These are phyloP conservation scores for Heterobasidion annosum DNA, from an alignment of 1,284 basidiomycete genomes.

Conservation along the genomic window DNA sequence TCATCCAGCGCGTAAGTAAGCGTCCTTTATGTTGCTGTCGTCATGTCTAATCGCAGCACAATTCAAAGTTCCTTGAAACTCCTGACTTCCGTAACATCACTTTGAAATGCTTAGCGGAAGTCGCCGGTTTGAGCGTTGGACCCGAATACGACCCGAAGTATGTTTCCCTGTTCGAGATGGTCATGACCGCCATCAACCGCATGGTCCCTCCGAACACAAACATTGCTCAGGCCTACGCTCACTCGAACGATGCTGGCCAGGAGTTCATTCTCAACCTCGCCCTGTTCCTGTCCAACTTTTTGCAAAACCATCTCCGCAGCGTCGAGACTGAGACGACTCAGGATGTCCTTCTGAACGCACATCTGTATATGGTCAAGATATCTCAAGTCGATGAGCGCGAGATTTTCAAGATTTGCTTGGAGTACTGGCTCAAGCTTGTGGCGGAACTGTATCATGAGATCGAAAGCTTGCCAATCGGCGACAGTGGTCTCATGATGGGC, in stretches of 20 bases:
- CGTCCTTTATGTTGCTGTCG: constrained; percentile 12
- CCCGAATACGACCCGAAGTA: constrained; percentile 99
- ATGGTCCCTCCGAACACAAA: constrained; percentile 98
- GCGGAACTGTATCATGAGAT: constrained; percentile 98
- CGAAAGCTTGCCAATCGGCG: constrained; percentile 85
- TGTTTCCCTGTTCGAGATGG: constrained; percentile 95
- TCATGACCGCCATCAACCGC: constrained; percentile 94
- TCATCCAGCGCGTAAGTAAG: constrained; percentile 72
- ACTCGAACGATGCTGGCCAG: constrained; percentile 89
- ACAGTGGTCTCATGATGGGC: constrained; percentile 90
- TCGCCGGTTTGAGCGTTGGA: constrained; percentile 90
- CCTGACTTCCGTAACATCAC: constrained; percentile 98
- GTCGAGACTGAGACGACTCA: constrained; percentile 91
- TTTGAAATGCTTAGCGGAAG: constrained; percentile 96
- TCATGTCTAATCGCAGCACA: constrained; percentile 1
- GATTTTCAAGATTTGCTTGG: constrained; percentile 98
- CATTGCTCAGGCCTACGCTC: constrained; percentile 88
- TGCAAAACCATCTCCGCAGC: constrained; percentile 84
- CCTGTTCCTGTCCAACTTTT: constrained; percentile 95
- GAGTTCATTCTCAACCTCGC: constrained; percentile 97
- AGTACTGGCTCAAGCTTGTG: constrained; percentile 99
- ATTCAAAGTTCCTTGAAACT: constrained; percentile 90
- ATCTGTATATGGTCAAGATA: constrained; percentile 98
- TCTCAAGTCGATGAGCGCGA: constrained; percentile 98
- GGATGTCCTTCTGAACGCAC: constrained; percentile 92